These are phyloP conservation scores for Selaginella moellendorffii DNA, from an alignment of 75 land plant species.

Conservation along the genomic window DNA sequence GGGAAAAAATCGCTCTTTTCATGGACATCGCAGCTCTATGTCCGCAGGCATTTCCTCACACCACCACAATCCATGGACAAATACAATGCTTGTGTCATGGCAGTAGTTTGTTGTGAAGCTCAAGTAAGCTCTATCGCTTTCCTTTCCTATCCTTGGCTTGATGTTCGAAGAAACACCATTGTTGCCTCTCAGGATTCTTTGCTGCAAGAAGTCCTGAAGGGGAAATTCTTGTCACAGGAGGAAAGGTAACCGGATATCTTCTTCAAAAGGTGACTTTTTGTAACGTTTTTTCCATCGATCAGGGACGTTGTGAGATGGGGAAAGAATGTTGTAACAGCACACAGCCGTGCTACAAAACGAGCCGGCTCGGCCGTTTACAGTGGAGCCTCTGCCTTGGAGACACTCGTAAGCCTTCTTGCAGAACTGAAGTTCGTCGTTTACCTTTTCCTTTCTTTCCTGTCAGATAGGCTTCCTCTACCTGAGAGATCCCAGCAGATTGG, in stretches of 20 bases:
- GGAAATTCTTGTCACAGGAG: constrained; percentile 45
- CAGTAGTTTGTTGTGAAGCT: constrained; percentile 92
- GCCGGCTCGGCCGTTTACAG: constrained; percentile 82
- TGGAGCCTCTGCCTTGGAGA: constrained; percentile 90
- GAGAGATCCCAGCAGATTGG: constrained; percentile 55
- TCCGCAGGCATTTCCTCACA: constrained; percentile 79
- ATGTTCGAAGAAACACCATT: neutral
- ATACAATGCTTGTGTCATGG: constrained; percentile 73
- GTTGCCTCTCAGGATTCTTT: constrained; percentile 46
- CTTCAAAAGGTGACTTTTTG: no score
- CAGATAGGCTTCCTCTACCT: constrained; percentile 80
- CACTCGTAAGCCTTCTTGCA: constrained; percentile 45
- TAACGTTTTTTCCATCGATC: no score
- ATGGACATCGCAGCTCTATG: constrained; percentile 66
- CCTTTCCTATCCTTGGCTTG: neutral
- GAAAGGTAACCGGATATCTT: constrained; percentile 32
- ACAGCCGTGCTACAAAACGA: constrained; percentile 60
- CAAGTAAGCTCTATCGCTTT: constrained; percentile 33
- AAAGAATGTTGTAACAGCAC: constrained; percentile 54
- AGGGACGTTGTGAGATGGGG: constrained; percentile 94
- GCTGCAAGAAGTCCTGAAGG: constrained; percentile 59
- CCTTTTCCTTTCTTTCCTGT: neutral
- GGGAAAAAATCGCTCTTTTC: neutral
- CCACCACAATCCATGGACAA: constrained; percentile 81
- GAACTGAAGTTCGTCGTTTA: neutral